A percentile compares a stretch with the other conserved stretches of the same genome.
Conservation (phyloP, 495 filamentous ascomycete species). For the Hamigera avellanea region DNA sequence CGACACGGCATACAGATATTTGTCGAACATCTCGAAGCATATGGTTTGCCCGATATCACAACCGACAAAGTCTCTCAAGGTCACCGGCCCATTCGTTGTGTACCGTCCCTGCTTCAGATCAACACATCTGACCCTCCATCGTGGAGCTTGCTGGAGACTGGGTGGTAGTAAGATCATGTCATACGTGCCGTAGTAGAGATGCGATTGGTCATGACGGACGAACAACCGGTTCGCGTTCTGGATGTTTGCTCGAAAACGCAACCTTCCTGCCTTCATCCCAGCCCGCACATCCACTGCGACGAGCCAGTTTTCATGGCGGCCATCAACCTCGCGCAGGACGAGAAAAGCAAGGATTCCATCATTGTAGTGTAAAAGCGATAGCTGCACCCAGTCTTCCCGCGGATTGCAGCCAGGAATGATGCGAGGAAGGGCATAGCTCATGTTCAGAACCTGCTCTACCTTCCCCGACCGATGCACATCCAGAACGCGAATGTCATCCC, state of each 20-base stretch:
- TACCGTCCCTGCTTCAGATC: slow-evolving; percentile 26
- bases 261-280: slow-evolving; percentile 13
- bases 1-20: slow-evolving; percentile 62
- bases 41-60: slow-evolving; percentile 54
- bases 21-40: slow-evolving; percentile 60
- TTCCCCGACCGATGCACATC: slow-evolving; percentile 41
- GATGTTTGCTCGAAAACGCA: slow-evolving; percentile 31
- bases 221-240: slow-evolving; percentile 45
- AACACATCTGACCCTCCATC: slow-evolving; percentile 51
- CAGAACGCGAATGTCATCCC: slow-evolving; percentile 49
- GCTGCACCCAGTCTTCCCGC: slow-evolving; percentile 26
- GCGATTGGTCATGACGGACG: slow-evolving; percentile 53
- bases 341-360: slow-evolving; percentile 49
- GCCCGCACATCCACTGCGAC: slow-evolving; percentile 43
- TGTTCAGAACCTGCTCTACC: slow-evolving; percentile 47
- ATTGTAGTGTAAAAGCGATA: slow-evolving; percentile 50
- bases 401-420: slow-evolving; percentile 12
- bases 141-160: slow-evolving; percentile 25
- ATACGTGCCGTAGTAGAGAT: slow-evolving; percentile 54
- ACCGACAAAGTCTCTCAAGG: too few relatives aligned
- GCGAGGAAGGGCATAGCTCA: slow-evolving; percentile 33
- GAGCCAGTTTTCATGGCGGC: slow-evolving; percentile 35
- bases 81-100: too few relatives aligned
- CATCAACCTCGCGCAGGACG: too few relatives aligned
- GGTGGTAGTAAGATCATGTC: neutral